Conservation (phyloP, 1,284 basidiomycete genomes). For the Austroboletus novae-zelandiae region DNA sequence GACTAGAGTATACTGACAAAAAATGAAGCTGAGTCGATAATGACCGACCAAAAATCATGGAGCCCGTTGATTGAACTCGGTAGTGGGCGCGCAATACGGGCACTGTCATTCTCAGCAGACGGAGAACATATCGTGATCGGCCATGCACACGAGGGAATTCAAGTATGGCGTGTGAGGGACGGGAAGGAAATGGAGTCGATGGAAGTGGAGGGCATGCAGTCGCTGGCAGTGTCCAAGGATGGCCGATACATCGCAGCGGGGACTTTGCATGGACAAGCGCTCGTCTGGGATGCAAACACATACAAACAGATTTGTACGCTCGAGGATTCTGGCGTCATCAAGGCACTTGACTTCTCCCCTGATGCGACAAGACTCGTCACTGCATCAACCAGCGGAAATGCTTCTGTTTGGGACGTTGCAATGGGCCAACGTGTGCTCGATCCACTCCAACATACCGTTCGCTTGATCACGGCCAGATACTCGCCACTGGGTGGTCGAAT, state of each 20-base stretch:
- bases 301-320: background rate
- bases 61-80: too few species aligned
- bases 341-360: conserved; percentile 5
- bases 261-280: background rate
- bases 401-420: background rate
- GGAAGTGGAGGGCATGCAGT: background rate
- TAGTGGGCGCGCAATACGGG: background rate
- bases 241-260: conserved; percentile 3
- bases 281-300: conserved; percentile 1
- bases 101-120: conserved; percentile 2
- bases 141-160: background rate
- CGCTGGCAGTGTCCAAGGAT: conserved; percentile 9
- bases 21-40: too few species aligned
- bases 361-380: background rate
- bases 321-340: background rate
- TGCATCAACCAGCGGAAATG: background rate
- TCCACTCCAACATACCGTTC: background rate
- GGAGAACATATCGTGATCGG: background rate
- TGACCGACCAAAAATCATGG: too few species aligned
- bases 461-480: background rate
- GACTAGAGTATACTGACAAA: too few species aligned
- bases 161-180: background rate
- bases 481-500: conserved; percentile 5
- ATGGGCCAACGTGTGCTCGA: background rate
- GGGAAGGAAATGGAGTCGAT: background rate